Evolutionary conservation across 1,284 basidiomycete genomes (phyloP), one percentile per base, ranked within the genome.

Genomic region (Puccinia novopanici): DNA sequence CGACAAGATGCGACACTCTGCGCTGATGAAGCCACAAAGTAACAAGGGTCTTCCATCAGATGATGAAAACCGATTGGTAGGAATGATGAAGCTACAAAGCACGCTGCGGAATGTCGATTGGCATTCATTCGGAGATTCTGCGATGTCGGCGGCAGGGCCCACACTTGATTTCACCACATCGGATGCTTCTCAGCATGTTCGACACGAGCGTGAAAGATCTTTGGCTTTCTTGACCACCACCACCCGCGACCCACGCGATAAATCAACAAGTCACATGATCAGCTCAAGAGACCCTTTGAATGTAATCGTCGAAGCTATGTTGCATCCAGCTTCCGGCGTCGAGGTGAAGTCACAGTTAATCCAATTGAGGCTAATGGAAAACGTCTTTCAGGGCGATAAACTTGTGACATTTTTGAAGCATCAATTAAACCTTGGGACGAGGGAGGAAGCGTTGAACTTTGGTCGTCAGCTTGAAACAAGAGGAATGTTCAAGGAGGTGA

Each of bases 11-110:
- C 19, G 30, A 42, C 34, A 73, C 15, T 57, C 71, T 59, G 54
- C 89, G 50, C 92, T 90, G 10, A 34, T 34, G 34, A 85, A 82
- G 71, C 87, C 83, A 86, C 63, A 86, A 88, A 15, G 89, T 13
- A 15, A 89, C 10, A 88, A 63, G 12, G 48, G 68, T 73, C 30
- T 63, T 6, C 55, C 77, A 40, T 75, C 74, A 50, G 74, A 75
- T 37, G 71, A 86, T 83, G 95, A 98, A 86, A 91, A 92, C 22
- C 90, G 93, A 30, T 88, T 98, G 50, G 87, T 93, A 24, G 96
- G 95, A 0, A 95, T 95, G 72, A 93, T 95, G 95, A 82, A 94
- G 96, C 83, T 89, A 94, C 61, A 94, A 97, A 85, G 90, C 90
- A 0, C 88, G 88, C 83, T 40, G 48, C n/a, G 92, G 91, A 79